phyloP scores from a whole-genome alignment of 1,139 yeast species.

The Yamadazyma triangularis region DNA sequence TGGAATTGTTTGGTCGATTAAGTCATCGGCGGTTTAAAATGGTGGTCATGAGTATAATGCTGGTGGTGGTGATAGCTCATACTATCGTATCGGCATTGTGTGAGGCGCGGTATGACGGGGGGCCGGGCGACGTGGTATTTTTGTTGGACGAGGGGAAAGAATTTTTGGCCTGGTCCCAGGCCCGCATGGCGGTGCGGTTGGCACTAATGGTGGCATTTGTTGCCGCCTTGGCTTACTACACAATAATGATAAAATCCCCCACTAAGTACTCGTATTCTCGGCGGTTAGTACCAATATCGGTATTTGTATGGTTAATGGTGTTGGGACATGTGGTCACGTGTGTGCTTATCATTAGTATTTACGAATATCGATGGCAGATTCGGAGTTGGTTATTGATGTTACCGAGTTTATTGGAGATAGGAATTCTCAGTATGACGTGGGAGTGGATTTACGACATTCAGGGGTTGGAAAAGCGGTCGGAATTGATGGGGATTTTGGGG shows the following conservation, averaged over 20 bases:
- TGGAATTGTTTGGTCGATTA: slow-evolving; percentile 29
- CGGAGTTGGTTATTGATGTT: slow-evolving; percentile 38
- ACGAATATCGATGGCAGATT: slow-evolving; percentile 26
- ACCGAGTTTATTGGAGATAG: slow-evolving; percentile 34
- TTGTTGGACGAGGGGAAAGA: neutral
- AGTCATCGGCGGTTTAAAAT: slow-evolving; percentile 19
- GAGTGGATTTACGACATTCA: slow-evolving; percentile 48
- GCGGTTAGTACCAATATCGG: slow-evolving; percentile 37
- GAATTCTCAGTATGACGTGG: slow-evolving; percentile 42
- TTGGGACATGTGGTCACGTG: slow-evolving; percentile 23
- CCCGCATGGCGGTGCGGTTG: slow-evolving; percentile 18
- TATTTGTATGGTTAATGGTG: slow-evolving; percentile 33
- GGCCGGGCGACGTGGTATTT: slow-evolving; percentile 5
- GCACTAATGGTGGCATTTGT: slow-evolving; percentile 25
- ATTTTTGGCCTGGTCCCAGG: slow-evolving; percentile 19
- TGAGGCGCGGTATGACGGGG: slow-evolving; percentile 6
- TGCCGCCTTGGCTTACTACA: slow-evolving; percentile 23
- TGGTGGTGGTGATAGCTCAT: slow-evolving; percentile 15
- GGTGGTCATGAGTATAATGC: slow-evolving; percentile 14
- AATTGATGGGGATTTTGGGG: slow-evolving; percentile 46
- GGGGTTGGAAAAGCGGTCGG: slow-evolving; percentile 37
- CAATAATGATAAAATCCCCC: slow-evolving; percentile 26
- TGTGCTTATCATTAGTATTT: slow-evolving; percentile 23
- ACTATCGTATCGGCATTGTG: slow-evolving; percentile 10
- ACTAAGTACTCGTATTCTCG: slow-evolving; percentile 29